Conservation (phyloP, 495 filamentous ascomycete genomes). For the Evansstolkia leycettana region DNA sequence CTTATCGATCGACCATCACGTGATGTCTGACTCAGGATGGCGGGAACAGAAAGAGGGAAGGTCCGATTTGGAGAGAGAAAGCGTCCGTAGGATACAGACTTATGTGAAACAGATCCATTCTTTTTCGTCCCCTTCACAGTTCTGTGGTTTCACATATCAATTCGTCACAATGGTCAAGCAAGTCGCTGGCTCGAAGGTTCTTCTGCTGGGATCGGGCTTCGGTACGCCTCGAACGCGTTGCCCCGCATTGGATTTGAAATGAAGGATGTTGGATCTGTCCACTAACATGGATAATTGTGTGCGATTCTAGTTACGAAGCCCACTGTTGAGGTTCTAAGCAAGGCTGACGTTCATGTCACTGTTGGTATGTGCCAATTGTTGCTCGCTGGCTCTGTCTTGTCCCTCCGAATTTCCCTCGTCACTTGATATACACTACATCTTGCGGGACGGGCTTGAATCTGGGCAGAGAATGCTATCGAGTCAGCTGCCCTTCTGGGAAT, state of each 20-base stretch:
- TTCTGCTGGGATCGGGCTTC: constrained; percentile 68
- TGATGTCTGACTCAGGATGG: constrained; percentile 6
- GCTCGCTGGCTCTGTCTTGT: neutral
- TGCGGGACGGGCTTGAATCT: constrained; percentile 2
- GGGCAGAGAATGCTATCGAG: no score
- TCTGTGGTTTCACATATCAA: neutral
- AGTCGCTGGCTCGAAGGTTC: constrained; percentile 43
- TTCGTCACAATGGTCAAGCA: constrained; percentile 7
- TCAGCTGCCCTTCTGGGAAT: no score
- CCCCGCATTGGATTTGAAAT: constrained; percentile 16
- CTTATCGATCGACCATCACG: constrained; percentile 6
- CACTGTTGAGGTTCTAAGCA: constrained; percentile 58
- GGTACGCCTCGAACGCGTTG: constrained; percentile 21
- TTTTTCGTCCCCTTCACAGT: constrained; percentile 1
- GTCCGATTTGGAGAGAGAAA: no score
- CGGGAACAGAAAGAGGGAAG: constrained; percentile 1
- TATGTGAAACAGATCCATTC: neutral
- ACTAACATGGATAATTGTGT: constrained; percentile 4
- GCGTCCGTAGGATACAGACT: neutral
- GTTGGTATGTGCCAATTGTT: constrained; percentile 49
- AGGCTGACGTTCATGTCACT: constrained; percentile 65
- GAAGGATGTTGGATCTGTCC: neutral
- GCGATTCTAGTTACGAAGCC: constrained; percentile 50
- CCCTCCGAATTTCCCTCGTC: no score
- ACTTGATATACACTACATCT: constrained; percentile 2